Evolutionary conservation across 495 filamentous ascomycete species (phyloP), one percentile per base, ranked within the genome.

Genomic region (Aspergillus campestris): DNA sequence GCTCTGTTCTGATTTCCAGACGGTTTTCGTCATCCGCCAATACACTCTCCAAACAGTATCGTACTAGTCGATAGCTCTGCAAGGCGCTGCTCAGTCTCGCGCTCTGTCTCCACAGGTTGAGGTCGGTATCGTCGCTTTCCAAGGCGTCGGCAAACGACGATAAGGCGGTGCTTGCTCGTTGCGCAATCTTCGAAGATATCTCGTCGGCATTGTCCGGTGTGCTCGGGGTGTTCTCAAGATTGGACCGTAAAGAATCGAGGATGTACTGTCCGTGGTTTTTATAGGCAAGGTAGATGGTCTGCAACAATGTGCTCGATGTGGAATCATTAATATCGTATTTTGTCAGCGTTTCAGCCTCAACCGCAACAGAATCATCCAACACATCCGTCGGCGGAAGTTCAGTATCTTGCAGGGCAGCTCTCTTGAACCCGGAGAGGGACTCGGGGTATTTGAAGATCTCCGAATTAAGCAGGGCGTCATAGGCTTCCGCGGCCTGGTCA

Each of bases 391-490:
- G 35, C 14, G 66, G 65, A 6, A 58, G 50, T 13, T 69, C 71
- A 42, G 79, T 69, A 9, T 83, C 80, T 42, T 83, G 78, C 18
- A 79, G 59, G 46, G 84, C 78, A 45, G 76, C 65, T 45, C 84
- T 75, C 42, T 79, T 75, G 57, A 83, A 86, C 51, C 94, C 87
- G 31, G 88, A 86, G 24, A 84, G 68, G 31, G 83, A 85, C 55
- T 96, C 89, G 34, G 84, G 82, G 57, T 87, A 94, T 61, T 77
- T 83, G 67, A 99, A 97, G 51, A 97, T 91, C 43, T 97, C 94
- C 28, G 89, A 95, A 38, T 82, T 70, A 55, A 97, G 89, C 13
- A 99, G 80, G 29, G 77, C 77, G 36, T 83, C 73, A 61, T 97
- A 99, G 33, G 94, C 91, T 38, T 83, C 80, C 15, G 78, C 72